Evolutionary conservation across 2,329 filamentous ascomycete species (phyloP).

Genomic region (Sclerotinia nivalis): DNA sequence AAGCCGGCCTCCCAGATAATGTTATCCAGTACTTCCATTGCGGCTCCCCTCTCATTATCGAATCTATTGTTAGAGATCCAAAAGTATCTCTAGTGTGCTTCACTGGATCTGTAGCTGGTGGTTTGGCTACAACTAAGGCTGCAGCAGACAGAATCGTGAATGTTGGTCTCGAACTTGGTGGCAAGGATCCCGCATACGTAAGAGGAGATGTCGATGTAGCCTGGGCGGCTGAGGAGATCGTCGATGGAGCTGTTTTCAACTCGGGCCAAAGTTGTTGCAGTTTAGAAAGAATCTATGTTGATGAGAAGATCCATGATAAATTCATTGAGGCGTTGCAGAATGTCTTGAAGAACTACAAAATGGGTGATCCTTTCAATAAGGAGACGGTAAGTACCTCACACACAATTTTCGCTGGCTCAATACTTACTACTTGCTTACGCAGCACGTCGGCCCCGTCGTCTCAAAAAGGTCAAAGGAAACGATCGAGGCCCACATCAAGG

Average conservation of each 20-base stretch:
- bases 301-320: conserved; percentile 77
- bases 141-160: conserved; percentile 81
- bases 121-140: conserved; percentile 80
- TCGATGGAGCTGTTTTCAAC: conserved; percentile 96
- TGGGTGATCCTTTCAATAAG: conserved; percentile 84
- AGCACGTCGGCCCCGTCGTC: conserved; percentile 82
- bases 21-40: conserved; percentile 93
- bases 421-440: conserved; percentile 16
- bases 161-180: conserved; percentile 87
- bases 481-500: conserved; percentile 77
- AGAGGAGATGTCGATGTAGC: conserved; percentile 80
- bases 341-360: conserved; percentile 76
- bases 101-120: conserved; percentile 87
- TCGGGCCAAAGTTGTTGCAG: conserved; percentile 98
- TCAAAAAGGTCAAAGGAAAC: conserved; percentile 75
- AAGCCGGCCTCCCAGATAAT: conserved; percentile 78
- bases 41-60: conserved; percentile 74
- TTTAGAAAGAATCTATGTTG: conserved; percentile 87
- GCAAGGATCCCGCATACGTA: conserved; percentile 93
- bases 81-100: conserved; percentile 84
- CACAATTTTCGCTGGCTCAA: conserved; percentile 11
- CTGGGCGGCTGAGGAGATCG: conserved; percentile 92
- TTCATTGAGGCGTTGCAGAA: conserved; percentile 80
- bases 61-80: conserved; percentile 75
- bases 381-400: conserved; percentile 50